Evolutionary conservation across 176 grass and related monocot genomes (phyloP), one percentile per base, ranked within the genome.

Genomic region (Pharus latifolius): DNA sequence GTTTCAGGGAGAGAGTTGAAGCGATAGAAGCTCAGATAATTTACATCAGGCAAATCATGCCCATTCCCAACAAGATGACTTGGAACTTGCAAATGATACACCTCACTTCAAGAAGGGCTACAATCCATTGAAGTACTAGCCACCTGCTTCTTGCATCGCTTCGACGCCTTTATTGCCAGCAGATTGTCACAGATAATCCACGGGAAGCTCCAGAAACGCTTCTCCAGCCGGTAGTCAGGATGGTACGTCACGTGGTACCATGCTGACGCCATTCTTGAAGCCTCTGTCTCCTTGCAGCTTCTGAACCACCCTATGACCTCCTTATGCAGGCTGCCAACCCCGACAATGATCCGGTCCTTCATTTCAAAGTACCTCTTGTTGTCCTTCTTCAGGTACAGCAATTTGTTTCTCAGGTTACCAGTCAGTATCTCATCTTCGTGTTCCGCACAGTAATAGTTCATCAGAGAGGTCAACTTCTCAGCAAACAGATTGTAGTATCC

Each of bases 361-460:
- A 97, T 74, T 72, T 97, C 94, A 15, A 88, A 85, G 52, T 85
- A 90, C 65, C 79, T 77, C 70, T 90, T 97, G 72, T 85, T 92
- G 65, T 92, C 89, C 35, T 65, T 79, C 71, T 74, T 73, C 78
- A 97, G 74, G 67, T 92, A 92, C 61, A 87, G 17, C 11, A 80
- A 74, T 64, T 72, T 88, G 78, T 87, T 90, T 23, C 75, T 63
- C 78, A 97, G 82, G 67, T 97, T 92, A 20, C 94, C 94, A 11
- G 94, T 97, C 56, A 97, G 72, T 63, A 97, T 97, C 78, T 97
- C 94, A 15, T 97, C 94, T 80, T 97, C 94, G 24, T 74, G 40
- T 71, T 80, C 65, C 7, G 94, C 81, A 0, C 73, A 70, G 47
- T 92, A 97, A 66, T 88, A 97, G 52, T 35, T 75, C 89, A 92